These are phyloP conservation scores for Candolleomyces efflorescens DNA, from an alignment of 768 basidiomycete genomes.

Conservation along the genomic window DNA sequence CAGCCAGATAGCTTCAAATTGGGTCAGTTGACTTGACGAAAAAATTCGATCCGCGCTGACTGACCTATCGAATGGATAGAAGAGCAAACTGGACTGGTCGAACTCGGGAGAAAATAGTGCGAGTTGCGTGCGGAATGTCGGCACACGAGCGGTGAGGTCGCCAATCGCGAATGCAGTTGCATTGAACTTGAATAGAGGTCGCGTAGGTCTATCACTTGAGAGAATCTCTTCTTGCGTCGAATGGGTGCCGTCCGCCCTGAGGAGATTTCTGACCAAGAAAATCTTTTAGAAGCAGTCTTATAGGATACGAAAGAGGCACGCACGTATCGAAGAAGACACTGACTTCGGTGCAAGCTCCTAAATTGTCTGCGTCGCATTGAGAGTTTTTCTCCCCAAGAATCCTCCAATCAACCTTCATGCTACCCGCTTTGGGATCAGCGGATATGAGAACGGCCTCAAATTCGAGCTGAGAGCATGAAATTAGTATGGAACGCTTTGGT, in stretches of 20 bases:
- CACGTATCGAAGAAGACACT: slow-evolving; percentile 21
- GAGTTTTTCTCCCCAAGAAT: slow-evolving; percentile 17
- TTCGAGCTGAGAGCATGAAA: not conserved
- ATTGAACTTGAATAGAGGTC: slow-evolving; percentile 18
- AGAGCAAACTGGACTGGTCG: slow-evolving; percentile 16
- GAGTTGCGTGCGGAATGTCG: slow-evolving; percentile 19
- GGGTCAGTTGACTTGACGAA: not conserved
- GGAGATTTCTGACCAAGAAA: slow-evolving; percentile 11
- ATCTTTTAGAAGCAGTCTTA: not conserved
- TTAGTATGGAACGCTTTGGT: not conserved
- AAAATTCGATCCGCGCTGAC: not conserved
- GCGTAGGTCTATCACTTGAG: slow-evolving; percentile 15
- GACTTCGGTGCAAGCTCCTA: slow-evolving; percentile 17
- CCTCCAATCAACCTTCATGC: slow-evolving; percentile 19
- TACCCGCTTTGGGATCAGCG: slow-evolving; percentile 16
- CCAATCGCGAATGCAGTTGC: slow-evolving; percentile 10
- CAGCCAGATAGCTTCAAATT: slow-evolving; percentile 14
- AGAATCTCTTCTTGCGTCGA: slow-evolving; percentile 6
- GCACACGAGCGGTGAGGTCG: slow-evolving; percentile 15
- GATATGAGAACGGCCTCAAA: slow-evolving; percentile 18
- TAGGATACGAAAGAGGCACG: not conserved
- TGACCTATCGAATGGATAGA: slow-evolving; percentile 20
- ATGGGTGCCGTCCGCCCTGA: slow-evolving; percentile 4
- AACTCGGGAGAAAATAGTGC: slow-evolving; percentile 19
- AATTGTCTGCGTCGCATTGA: slow-evolving; percentile 10